Base-by-base conservation (phyloP, 2,329 filamentous ascomycete species). In the Lachnellula cervina region DNA sequence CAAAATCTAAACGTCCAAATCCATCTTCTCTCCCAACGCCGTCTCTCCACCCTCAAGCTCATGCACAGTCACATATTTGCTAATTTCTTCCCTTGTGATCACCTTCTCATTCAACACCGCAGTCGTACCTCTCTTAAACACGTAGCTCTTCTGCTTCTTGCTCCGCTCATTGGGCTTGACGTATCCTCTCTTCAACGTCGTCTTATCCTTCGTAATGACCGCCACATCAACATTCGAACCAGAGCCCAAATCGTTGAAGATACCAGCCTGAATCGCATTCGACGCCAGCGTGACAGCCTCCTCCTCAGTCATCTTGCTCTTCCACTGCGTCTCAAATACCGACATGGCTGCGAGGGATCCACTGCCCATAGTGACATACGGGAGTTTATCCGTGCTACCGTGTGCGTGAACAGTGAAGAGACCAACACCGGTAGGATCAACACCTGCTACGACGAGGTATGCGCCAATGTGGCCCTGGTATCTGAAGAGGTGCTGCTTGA, bases 361-460 rank as follows among this genome's bases (percentile, higher is more conserved):
- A 23, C 89, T 96, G 53, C 94, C 94, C 94, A 99, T 99, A 63
- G 95, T 99, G 64, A 99, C 95, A 74, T 99, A 99, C 50, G 94
- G 94, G 49, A 99, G 86, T 80, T 97, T 99, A 78, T 99, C 94
- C 59, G 94, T 99, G 69, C 88, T 94, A 64, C 95, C 94, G 80
- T 99, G 95, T 58, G 94, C 94, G 76, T 99, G 94, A 44, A 99
- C 94, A 62, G 95, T 99, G 80, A 96, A 99, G 60, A 99, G 87
- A 68, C 96, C 91, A 46, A 88, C 85, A 68, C 94, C 94, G 0
- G 94, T 99, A 35, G 95, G 93, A 72, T 99, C 94, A 70, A 95
- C 92, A 63, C 94, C 94, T 38, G 94, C 94, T 56, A 99, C 90
- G 64, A 99, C 94, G 56, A 99, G 87, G 76, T 99, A 99, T 62